phyloP scores from a whole-genome alignment of 2,329 filamentous ascomycete genomes.

The Colletotrichum sp. region DNA sequence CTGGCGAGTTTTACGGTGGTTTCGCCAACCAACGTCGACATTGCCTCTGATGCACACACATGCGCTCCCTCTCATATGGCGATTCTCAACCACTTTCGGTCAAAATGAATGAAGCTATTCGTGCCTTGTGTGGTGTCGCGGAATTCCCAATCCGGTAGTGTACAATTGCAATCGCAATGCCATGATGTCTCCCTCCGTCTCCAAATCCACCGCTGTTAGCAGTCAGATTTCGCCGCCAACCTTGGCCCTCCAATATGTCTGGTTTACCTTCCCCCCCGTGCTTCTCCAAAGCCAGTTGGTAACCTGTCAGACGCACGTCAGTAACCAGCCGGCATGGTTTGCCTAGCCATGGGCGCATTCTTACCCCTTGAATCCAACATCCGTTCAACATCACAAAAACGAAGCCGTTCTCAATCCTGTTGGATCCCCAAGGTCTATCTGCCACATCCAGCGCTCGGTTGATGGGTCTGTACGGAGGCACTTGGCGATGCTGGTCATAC shows the following conservation, averaged over 20 bases:
- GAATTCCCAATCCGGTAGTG: neutral
- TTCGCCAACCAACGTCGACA: neutral
- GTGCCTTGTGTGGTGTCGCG: neutral
- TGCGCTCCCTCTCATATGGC: neutral
- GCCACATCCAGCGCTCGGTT: constrained; percentile 22
- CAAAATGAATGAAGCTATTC: neutral
- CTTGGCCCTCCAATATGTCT: constrained; percentile 53
- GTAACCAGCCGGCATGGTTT: neutral
- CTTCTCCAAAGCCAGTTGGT: constrained; percentile 14
- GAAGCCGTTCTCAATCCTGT: constrained; percentile 22
- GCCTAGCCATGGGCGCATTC: neutral
- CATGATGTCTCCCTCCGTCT: neutral
- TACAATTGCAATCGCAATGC: neutral
- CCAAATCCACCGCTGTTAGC: neutral
- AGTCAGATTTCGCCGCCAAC: constrained; percentile 57
- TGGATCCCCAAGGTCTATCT: constrained; percentile 22
- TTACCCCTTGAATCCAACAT: constrained; percentile 17
- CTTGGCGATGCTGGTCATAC: constrained; percentile 24
- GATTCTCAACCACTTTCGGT: neutral
- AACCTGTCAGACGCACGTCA: neutral
- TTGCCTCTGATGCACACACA: neutral
- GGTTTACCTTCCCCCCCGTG: constrained; percentile 40
- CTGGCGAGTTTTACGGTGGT: neutral
- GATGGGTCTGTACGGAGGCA: constrained; percentile 27
- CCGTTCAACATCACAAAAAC: constrained; percentile 29